Conservation (phyloP, 176 grass and related monocot genomes). For the Elymus sibiricus region DNA sequence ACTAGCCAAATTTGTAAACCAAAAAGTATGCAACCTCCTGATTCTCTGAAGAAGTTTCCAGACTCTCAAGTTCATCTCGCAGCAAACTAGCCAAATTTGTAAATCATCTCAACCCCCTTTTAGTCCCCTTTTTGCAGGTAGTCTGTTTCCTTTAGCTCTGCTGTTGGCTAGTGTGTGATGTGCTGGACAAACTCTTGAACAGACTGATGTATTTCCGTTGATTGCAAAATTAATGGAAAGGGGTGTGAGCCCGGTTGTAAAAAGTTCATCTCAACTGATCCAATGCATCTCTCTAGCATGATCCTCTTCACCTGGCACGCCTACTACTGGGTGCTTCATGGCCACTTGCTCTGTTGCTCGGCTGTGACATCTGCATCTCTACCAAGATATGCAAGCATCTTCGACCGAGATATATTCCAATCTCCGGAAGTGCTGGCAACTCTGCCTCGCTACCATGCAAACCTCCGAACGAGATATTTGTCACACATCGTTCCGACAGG, state of each 20-base stretch:
- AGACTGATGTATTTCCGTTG: no score
- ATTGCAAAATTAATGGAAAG: no score
- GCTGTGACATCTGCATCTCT: background rate
- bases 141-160: no score
- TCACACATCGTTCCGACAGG: constrained; percentile 2
- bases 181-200: no score
- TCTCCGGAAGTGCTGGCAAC: background rate
- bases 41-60: background rate
- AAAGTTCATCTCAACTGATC: background rate
- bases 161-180: no score
- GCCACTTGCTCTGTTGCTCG: constrained; percentile 14
- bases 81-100: no score
- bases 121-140: no score
- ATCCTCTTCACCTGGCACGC: background rate
- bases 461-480: background rate
- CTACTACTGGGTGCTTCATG: background rate
- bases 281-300: background rate
- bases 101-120: no score
- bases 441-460: background rate
- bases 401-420: background rate
- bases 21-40: background rate
- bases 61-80: background rate
- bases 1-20: no score
- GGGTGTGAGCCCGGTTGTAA: no score
- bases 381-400: background rate